A percentile compares a stretch with the other conserved stretches of the same genome.
These are phyloP conservation scores for Cryomyces minteri DNA, from an alignment of 495 filamentous ascomycete species.

Conservation along the genomic window DNA sequence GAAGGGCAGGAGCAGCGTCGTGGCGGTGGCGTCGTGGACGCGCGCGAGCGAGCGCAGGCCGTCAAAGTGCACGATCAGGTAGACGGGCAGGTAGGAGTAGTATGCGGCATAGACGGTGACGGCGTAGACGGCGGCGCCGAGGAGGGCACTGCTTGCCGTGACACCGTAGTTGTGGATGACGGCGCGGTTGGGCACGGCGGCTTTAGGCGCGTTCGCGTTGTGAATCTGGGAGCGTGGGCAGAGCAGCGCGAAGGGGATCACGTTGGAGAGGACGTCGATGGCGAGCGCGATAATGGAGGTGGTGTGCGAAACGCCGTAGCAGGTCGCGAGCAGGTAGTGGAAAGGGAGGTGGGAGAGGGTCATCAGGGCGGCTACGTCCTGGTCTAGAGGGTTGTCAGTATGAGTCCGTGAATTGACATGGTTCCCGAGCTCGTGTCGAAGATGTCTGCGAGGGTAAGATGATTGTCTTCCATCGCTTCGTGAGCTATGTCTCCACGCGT, in stretches of 20 bases:
- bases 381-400: conserved; percentile 21
- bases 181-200: conserved; percentile 39
- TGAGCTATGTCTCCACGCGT: too few species aligned
- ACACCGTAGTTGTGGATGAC: conserved; percentile 50
- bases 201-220: conserved; percentile 25
- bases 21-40: conserved; percentile 37
- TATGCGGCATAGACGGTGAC: conserved; percentile 44
- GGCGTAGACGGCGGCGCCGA: conserved; percentile 50
- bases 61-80: conserved; percentile 51
- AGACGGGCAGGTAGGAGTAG: conserved; percentile 43
- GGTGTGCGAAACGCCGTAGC: conserved; percentile 45
- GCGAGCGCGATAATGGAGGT: conserved; percentile 36
- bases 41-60: conserved; percentile 42
- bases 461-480: too few species aligned
- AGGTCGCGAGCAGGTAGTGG: conserved; percentile 48
- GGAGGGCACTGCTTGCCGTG: conserved; percentile 39
- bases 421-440: too few species aligned
- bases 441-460: background rate
- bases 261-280: conserved; percentile 47
- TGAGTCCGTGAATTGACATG: too few species aligned
- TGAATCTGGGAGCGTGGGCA: conserved; percentile 45
- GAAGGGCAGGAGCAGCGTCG: conserved; percentile 30
- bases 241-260: conserved; percentile 51
- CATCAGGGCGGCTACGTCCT: conserved; percentile 50
- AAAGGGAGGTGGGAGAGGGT: conserved; percentile 53